Evolutionary conservation across 2,329 filamentous ascomycete genomes (phyloP), one percentile per base, ranked within the genome.

Genomic region (Karstenula rhodostoma): DNA sequence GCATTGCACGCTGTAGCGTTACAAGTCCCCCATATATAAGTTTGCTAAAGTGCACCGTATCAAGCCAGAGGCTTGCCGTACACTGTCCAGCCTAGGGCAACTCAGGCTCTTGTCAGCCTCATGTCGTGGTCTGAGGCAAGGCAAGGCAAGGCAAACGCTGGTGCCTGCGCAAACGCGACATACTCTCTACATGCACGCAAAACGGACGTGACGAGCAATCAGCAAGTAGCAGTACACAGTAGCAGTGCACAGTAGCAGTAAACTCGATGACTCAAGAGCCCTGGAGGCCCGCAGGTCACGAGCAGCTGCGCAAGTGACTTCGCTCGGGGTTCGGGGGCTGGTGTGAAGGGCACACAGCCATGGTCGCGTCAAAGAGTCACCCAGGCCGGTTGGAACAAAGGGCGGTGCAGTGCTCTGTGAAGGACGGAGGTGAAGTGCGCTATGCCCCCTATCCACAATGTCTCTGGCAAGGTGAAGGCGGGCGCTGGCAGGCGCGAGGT

Each of bases 291-390:
- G 51, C 56, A 56, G 67, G 68, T 74, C 73, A 76, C 68, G 67
- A 55, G 73, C 57, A 64, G 62, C 62, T 62, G 65, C 27, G 57
- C 68, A 62, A 71, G 69, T 77, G 74, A 76, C 73, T 67, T 61
- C 59, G 32, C 42, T 32, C 55, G 59, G 57, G 55, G 61, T 44
- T 46, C 47, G 46, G 68, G 62, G 63, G 67, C 67, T 59, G 56
- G 33, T 60, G 65, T 67, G 63, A 69, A 22, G 44, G 55, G 13
- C 47, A 68, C 71, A 73, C 69, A 65, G 69, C 71, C 73, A 70
- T 71, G 8, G 7, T 29, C 22, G 42, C 40, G 19, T 57, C 64
- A 64, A 59, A 64, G 57, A 73, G 72, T 75, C 73, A 73, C 62
- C 49, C 56, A 37, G 59, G 33, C 27, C 23, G n/a, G 29, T 27